These are phyloP conservation scores for Syzygium syzygioides DNA, from an alignment of 441 rosid genomes.

Conservation along the genomic window DNA sequence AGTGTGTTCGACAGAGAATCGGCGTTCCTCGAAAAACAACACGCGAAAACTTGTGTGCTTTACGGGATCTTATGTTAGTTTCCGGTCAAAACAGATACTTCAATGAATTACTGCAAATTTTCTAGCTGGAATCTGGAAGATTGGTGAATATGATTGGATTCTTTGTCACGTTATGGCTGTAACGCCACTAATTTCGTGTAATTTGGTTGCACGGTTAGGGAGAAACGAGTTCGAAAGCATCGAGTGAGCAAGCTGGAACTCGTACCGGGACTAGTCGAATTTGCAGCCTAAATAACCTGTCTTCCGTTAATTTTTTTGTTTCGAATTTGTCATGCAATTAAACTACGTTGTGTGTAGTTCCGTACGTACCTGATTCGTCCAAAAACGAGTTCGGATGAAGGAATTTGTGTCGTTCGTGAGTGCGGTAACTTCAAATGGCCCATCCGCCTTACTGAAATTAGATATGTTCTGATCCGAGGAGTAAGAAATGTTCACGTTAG, in stretches of 20 bases:
- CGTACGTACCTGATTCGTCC: no score
- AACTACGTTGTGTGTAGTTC: no score
- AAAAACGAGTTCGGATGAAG: no score
- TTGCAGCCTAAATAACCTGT: no score
- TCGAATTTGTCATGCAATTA: no score
- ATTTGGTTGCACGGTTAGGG: not conserved
- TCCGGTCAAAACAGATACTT: not conserved
- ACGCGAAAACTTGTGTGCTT: not conserved
- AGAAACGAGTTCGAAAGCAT: not conserved
- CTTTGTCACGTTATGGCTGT: not conserved
- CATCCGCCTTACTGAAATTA: no score
- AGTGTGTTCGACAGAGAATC: not conserved
- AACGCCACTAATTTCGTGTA: not conserved
- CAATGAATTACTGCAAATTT: not conserved
- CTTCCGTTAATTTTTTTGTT: no score
- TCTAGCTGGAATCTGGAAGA: not conserved
- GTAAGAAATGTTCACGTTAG: no score
- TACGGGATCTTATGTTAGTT: not conserved
- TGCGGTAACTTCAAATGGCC: no score
- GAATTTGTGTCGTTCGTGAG: no score
- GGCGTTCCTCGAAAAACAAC: accelerated
- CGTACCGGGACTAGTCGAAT: no score
- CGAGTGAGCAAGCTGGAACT: not conserved
- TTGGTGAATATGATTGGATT: not conserved
- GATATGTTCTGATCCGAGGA: no score